Base-by-base conservation (phyloP, 257 asterid species). In the Handroanthus guayacan region DNA sequence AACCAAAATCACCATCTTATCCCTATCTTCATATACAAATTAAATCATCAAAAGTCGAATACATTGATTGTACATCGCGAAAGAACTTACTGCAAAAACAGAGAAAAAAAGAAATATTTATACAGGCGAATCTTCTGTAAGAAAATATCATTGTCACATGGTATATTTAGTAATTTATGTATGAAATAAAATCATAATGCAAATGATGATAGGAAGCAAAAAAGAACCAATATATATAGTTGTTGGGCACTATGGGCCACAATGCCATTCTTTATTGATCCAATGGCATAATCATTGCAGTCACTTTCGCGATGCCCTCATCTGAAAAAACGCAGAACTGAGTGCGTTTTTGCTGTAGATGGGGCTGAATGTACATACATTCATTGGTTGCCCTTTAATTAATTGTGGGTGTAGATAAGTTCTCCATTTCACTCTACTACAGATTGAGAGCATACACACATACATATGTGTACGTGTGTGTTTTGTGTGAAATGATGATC, bases 321-420 rank as follows among this genome's bases (percentile, higher is more conserved):
- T 45, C 38, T 9, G 18, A 14, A 31, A 8, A 11, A 45, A 31
- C 37, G 69, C 71, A 79, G 86, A 75, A 39, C 20, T 74, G 75
- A 79, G 86, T 79, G 82, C 72, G 20, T 61, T 83, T 77, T 79
- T 70, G 74, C 81, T 75, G 72, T 79, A 66, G 79, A 79, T 66
- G 77, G 61, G 69, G 75, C 64, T 31, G 5, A 5, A 13, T 17
- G 31, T 58, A n/a, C 66, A 43, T 52, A 37, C 62, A 78, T 9
- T 52, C n/a, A 20, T 47, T 67, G 44, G 45, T 60, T 54, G 67
- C 52, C 4, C 45, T 41, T 62, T 37, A 11, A 31, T n/a, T 10
- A 37, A 41, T 62, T 36, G 44, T 57, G 3, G 14, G 14, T 51
- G 1, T 64, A 16, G 64, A 62, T 70, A 37, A 78, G 45, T 11